Evolutionary conservation across 2,329 filamentous ascomycete genomes (phyloP), one percentile per base, ranked within the genome.

Genomic region (Diaporthe batatas): DNA sequence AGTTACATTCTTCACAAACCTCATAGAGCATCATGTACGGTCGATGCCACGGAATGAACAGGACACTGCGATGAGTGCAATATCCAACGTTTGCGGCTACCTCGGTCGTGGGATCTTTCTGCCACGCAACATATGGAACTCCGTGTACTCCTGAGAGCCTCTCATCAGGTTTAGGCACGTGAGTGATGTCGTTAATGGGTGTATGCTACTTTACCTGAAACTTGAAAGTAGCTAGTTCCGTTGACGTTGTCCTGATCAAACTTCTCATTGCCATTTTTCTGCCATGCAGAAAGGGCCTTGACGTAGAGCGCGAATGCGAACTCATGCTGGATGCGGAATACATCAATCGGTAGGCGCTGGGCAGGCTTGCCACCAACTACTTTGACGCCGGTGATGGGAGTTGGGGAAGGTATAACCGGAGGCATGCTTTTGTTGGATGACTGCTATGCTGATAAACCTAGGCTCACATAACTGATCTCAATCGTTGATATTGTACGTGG

Each of bases 401-500:
- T 34, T 25, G 36, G 25, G 10, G 72, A 69, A 21, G 29, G 51
- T 5, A 29, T 29, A 29, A 29, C 29, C 29, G 77, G 77, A 10
- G 77, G 74, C 49, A 82, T 68, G 21, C 29, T 29, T 29, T 32
- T n/a, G 16, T 25, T 62, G 2, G 23, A 11, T 12, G 11, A 1
- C 11, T 42, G 6, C 29, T 8, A 21, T 12, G 39, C 29, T 29
- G 29, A 29, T 29, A 3, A 3, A 29, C 29, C 2, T 3, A 5
- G 5, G 29, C 29, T 29, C 29, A 29, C 29, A 29, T 29, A 29
- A n/a, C n/a, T n/a, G n/a, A n/a, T n/a, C n/a, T n/a, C n/a, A n/a
- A n/a, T n/a, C n/a, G n/a, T n/a, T n/a, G n/a, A n/a, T n/a, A n/a
- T n/a, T n/a, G n/a, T n/a, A n/a, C n/a, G n/a, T n/a, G n/a, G n/a